phyloP scores from a whole-genome alignment of 192 early-diverging fungal genomes.

The Entrophospora sp. region DNA sequence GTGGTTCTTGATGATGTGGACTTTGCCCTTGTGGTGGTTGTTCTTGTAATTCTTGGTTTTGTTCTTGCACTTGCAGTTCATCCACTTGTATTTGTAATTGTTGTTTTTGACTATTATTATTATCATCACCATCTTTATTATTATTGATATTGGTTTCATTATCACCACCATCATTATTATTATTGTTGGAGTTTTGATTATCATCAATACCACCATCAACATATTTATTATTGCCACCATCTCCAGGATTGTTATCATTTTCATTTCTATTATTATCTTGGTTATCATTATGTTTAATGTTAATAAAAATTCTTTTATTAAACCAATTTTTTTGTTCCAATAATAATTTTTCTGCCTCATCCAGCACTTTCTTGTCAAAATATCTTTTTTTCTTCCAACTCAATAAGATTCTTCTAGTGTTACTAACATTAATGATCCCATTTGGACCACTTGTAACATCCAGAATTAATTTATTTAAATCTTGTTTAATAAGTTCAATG shows the following conservation, averaged over 20 bases:
- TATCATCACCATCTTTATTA: no score
- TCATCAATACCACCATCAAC: no score
- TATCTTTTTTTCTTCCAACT: constrained; percentile 27
- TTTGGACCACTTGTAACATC: constrained; percentile 33
- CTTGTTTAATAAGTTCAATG: constrained; percentile 36
- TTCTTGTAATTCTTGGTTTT: background rate
- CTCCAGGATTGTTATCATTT: no score
- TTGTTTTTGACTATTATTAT: no score
- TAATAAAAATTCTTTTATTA: background rate
- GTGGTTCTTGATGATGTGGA: background rate
- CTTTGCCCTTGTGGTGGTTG: background rate
- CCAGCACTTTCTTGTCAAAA: constrained; percentile 17
- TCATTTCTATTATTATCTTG: no score
- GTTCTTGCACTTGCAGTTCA: no score
- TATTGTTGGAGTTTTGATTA: no score
- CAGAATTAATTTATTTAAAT: constrained; percentile 35
- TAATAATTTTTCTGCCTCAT: background rate
- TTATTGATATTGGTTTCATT: no score
- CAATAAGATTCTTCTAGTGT: constrained; percentile 37
- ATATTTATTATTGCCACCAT: no score
- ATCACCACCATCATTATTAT: no score
- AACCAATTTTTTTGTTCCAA: background rate
- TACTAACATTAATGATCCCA: constrained; percentile 46
- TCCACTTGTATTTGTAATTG: no score
- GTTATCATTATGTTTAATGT: no score